Base-by-base conservation (phyloP, 2,329 filamentous ascomycete genomes). In the Phialocephala subalpina region DNA sequence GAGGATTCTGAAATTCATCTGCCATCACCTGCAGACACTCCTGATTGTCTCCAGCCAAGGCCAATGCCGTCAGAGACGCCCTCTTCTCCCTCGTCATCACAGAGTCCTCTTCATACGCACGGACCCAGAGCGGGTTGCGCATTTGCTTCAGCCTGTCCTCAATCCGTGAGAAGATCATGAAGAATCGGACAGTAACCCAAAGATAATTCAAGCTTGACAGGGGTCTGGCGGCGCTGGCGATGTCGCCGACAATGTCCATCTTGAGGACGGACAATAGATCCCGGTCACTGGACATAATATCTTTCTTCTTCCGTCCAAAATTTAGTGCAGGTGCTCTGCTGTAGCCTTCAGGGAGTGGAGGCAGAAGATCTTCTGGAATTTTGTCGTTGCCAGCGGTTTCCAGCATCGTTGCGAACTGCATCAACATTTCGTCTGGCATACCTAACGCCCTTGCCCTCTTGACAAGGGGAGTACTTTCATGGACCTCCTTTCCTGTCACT, bases 201-300 rank as follows among this genome's bases (percentile, higher is more conserved):
- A 78, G 18, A 49, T 78, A 80, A 67, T 81, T 81, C 5, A 80
- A 20, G 22, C 73, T 73, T 0, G 75, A 78, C 0, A 77, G n/a
- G 2, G 77, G 77, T 0, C 45, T 22, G 8, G 25, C 18, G 3
- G 68, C 36, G 27, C 76, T 74, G 53, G 71, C 73, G 7, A 80
- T 64, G 58, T 80, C 76, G 58, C 56, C 58, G 22, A 62, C 22
- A 42, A 80, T 57, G 62, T 78, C 75, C 25, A 57, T 11, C 59
- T 75, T 74, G 42, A 77, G 45, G 5, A 75, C 11, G 20, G 70
- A 61, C 42, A 77, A 69, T 3, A 76, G 49, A 16, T 68, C 68
- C 1, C 47, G 16, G 20, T 56, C 52, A 22, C 27, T 40, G 25
- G 47, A 27, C 2, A 62, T 20, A 29, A 58, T 27, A n/a, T 47